These are phyloP conservation scores for Mucor indicus DNA, from an alignment of 371 early-diverging fungal species.

Conservation along the genomic window DNA sequence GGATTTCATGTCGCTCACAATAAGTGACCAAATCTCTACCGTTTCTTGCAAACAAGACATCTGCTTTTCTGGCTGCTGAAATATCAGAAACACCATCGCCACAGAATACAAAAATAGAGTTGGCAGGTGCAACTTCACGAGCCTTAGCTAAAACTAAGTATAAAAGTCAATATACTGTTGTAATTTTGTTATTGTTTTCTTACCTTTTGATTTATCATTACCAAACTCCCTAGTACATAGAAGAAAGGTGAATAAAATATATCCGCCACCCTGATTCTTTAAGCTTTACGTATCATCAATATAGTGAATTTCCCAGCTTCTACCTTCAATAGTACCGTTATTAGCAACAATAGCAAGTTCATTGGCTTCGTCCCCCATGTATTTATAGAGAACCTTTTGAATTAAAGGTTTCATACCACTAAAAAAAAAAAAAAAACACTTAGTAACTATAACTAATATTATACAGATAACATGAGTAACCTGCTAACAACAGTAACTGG, in stretches of 20 bases:
- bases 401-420: conserved; percentile 52
- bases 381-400: conserved; percentile 41
- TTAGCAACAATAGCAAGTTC: conserved; percentile 50
- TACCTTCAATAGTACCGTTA: conserved; percentile 36
- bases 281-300: conserved; percentile 56
- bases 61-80: conserved; percentile 60
- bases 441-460: neutral
- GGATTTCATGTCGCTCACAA: conserved; percentile 52
- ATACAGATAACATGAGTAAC: neutral
- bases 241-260: no score
- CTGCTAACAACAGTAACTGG: conserved; percentile 59
- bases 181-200: conserved; percentile 1
- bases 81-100: conserved; percentile 73
- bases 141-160: conserved; percentile 25
- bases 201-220: conserved; percentile 56
- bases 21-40: conserved; percentile 61
- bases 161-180: neutral
- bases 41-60: conserved; percentile 59
- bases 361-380: conserved; percentile 35
- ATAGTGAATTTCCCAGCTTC: conserved; percentile 56
- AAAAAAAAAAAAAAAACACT: neutral
- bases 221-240: conserved; percentile 35
- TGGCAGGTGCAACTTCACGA: conserved; percentile 25
- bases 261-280: no score
- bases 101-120: conserved; percentile 53